Percentiles rank a stretch among this genome's conserved stretches.
Conservation (phyloP, 2,329 filamentous ascomycete genomes). For the Stachybotrys elegans region DNA sequence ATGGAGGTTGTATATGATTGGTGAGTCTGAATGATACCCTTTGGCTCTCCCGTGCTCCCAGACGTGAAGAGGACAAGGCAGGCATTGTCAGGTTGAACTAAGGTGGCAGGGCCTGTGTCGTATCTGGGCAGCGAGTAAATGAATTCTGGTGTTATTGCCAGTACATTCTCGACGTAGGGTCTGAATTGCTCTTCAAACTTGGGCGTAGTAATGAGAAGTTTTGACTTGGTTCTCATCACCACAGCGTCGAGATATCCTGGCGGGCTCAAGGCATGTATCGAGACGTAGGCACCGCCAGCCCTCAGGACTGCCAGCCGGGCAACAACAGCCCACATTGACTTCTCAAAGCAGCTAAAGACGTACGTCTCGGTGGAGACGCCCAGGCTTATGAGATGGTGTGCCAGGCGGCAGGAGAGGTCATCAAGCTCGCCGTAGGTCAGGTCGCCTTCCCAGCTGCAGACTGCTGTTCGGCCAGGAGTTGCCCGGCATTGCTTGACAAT, state of each 20-base stretch:
- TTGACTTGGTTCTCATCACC: background rate
- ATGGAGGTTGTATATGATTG: too few relatives aligned
- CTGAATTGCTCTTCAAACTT: conserved; percentile 1
- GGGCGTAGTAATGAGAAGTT: conserved; percentile 1
- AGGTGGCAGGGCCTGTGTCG: background rate
- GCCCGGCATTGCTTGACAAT: too few relatives aligned
- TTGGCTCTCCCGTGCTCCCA: conserved; percentile 11
- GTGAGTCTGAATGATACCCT: conserved; percentile 11
- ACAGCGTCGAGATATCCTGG: background rate
- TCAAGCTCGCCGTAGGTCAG: conserved; percentile 32
- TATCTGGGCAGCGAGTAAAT: background rate
- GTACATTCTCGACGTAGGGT: conserved; percentile 3
- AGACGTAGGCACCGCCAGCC: conserved; percentile 11
- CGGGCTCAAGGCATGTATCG: conserved; percentile 9
- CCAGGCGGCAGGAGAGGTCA: conserved; percentile 7
- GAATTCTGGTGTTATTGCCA: conserved; percentile 1
- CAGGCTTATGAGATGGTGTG: conserved; percentile 4
- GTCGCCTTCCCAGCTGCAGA: conserved; percentile 16
- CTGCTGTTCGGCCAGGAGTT: too few relatives aligned
- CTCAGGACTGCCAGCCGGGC: conserved; percentile 11
- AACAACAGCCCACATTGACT: conserved; percentile 11
- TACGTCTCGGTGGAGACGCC: conserved; percentile 13
- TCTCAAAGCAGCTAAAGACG: conserved; percentile 8
- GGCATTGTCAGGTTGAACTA: background rate
- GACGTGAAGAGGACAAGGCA: conserved; percentile 11